Base-by-base conservation (phyloP, 257 asterid species). In the Verbascum thapsus region DNA sequence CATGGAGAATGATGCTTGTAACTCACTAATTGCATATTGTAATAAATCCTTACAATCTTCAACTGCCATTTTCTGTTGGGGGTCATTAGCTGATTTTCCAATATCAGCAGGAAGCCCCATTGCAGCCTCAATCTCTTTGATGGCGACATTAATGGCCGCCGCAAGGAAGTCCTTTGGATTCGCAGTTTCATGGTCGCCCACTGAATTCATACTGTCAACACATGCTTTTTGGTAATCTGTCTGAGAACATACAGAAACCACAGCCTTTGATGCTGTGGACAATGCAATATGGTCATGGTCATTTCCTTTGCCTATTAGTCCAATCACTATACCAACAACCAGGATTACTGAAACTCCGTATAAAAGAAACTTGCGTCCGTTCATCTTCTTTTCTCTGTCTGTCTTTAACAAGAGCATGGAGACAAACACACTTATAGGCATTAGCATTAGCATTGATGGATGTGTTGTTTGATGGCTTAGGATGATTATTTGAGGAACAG, bases 41-140 rank as follows among this genome's bases (percentile, higher is more conserved):
- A 83, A 53, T 16, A 83, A 41, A 12, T 66, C 80, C 54, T 77
- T 64, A 59, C 89, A 83, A 57, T 80, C 82, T 0, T 61, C 80
- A 5, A 73, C 68, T 1, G 80, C 86, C 89, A 77, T 80, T 53
- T 74, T 77, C 61, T 80, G 72, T 13, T 68, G 40, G 22, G 83
- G 10, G 15, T 70, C 72, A 0, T 74, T 64, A 40, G 81, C 81
- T 0, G 35, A 53, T 71, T 64, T 35, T 13, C 69, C 84, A 5
- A 70, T 41, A 0, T 51, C 44, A 0, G 20, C 61, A 3, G 81
- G 72, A 15, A 54, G 52, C 0, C 69, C 61, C 61, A 47, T 69
- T 3, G 73, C 76, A 0, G 62, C 65, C 53, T 53, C 39, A 8
- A 82, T 68, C 73, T 74, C 82, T 4, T 64, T 17, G 35, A 67